Evolutionary conservation across 2,329 filamentous ascomycete genomes (phyloP).

Genomic region (Dryadomyces sulphureus): DNA sequence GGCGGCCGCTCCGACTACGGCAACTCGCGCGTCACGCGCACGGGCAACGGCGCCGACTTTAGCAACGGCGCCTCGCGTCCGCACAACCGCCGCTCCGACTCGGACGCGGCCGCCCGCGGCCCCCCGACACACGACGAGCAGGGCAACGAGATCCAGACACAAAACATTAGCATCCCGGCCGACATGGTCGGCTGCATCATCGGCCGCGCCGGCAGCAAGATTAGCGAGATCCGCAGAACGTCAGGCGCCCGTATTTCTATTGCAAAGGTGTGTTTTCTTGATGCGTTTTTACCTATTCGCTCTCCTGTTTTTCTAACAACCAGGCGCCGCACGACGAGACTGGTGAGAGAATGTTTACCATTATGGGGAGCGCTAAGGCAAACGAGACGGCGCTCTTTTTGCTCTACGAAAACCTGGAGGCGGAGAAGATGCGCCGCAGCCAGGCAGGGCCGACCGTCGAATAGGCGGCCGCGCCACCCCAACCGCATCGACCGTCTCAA

Average conservation of each 20-base stretch:
- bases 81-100: constrained; percentile 68
- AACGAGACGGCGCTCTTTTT: constrained; percentile 95
- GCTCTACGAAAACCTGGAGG: constrained; percentile 96
- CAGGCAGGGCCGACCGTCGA: constrained; percentile 44
- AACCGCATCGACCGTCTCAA: not conserved
- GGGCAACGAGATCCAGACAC: constrained; percentile 92
- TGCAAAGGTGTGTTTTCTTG: constrained; percentile 49
- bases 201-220: constrained; percentile 86
- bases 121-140: constrained; percentile 88
- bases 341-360: constrained; percentile 99
- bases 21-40: constrained; percentile 70
- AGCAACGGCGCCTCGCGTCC: constrained; percentile 58
- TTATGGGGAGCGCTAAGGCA: constrained; percentile 84
- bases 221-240: constrained; percentile 94
- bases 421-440: constrained; percentile 96
- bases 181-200: constrained; percentile 99
- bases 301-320: constrained; percentile 9
- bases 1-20: constrained; percentile 38
- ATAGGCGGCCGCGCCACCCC: constrained; percentile 19
- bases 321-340: constrained; percentile 87
- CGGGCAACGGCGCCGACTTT: constrained; percentile 94
- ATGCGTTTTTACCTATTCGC: not conserved
- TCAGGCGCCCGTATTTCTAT: constrained; percentile 96
- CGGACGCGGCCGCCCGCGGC: constrained; percentile 64
- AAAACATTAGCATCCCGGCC: constrained; percentile 98